These are phyloP conservation scores for Suhomyces sp. DNA, from an alignment of 805 yeast species.

Conservation along the genomic window DNA sequence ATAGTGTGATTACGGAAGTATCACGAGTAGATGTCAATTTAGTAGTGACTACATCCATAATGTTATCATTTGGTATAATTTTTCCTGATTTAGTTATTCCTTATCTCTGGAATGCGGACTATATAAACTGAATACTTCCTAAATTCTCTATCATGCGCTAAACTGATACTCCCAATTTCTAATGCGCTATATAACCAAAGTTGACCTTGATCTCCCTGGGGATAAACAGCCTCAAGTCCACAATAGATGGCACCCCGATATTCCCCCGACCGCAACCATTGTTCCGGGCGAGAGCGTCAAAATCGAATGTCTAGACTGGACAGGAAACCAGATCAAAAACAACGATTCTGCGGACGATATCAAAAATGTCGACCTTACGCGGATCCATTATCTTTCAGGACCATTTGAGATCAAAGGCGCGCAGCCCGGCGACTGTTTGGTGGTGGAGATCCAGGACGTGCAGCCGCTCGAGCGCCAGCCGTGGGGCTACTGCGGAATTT, in stretches of 20 bases:
- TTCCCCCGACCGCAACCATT: constrained; percentile 40
- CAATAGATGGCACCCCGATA: constrained; percentile 54
- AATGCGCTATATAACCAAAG: constrained; percentile 21
- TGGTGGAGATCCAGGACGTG: constrained; percentile 49
- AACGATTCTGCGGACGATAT: constrained; percentile 49
- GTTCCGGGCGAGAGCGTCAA: constrained; percentile 44
- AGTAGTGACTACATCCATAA: too few species aligned
- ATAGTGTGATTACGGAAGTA: too few species aligned
- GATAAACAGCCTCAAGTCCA: constrained; percentile 46
- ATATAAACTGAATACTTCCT: background rate
- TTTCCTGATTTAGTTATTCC: too few species aligned
- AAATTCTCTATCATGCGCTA: too few species aligned
- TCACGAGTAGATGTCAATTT: too few species aligned
- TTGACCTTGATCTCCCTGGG: constrained; percentile 44
- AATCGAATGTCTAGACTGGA: constrained; percentile 53
- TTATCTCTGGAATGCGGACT: background rate
- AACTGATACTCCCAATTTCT: too few species aligned
- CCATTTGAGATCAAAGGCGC: constrained; percentile 46
- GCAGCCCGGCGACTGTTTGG: constrained; percentile 47
- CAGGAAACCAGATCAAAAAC: constrained; percentile 49
- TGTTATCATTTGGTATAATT: too few species aligned
- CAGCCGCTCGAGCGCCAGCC: constrained; percentile 52
- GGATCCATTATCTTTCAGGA: constrained; percentile 49
- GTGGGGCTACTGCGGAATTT: constrained; percentile 53
- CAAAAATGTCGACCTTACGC: constrained; percentile 41